These are phyloP conservation scores for Naganishia onofrii DNA, from an alignment of 768 basidiomycete genomes.

Conservation along the genomic window DNA sequence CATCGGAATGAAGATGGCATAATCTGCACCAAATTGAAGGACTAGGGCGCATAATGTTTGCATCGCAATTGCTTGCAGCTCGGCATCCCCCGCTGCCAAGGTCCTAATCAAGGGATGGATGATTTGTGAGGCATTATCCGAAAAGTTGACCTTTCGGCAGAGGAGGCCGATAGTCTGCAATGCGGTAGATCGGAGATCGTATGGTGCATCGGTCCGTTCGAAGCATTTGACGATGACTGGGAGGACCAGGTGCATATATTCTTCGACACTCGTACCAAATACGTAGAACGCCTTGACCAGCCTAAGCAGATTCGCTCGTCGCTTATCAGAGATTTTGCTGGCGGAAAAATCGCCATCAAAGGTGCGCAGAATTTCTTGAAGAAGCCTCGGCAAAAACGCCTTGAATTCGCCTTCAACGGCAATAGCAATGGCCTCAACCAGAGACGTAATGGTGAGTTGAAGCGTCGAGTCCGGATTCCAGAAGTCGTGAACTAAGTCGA, in stretches of 20 bases:
- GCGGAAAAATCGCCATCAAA: slow-evolving; percentile 50
- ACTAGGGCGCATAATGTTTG: slow-evolving; percentile 89
- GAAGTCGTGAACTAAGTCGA: slow-evolving; percentile 78
- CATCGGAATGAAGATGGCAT: slow-evolving; percentile 95
- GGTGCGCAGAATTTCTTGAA: slow-evolving; percentile 81
- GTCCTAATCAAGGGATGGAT: slow-evolving; percentile 92
- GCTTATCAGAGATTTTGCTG: slow-evolving; percentile 60
- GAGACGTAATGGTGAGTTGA: slow-evolving; percentile 84
- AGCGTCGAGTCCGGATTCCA: slow-evolving; percentile 73
- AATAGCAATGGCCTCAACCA: slow-evolving; percentile 87
- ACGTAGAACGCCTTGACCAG: slow-evolving; percentile 92
- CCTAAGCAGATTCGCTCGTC: slow-evolving; percentile 64
- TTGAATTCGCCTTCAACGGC: slow-evolving; percentile 96
- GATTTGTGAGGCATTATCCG: slow-evolving; percentile 93
- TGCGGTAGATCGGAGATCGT: slow-evolving; percentile 76
- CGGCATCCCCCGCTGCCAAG: slow-evolving; percentile 63
- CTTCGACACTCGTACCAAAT: slow-evolving; percentile 94
- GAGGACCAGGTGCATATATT: slow-evolving; percentile 93
- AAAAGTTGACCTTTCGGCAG: slow-evolving; percentile 90
- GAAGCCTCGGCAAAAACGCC: slow-evolving; percentile 83
- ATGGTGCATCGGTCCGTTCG: slow-evolving; percentile 73
- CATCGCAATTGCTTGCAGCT: slow-evolving; percentile 80
- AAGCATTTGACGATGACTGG: slow-evolving; percentile 90
- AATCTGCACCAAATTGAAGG: slow-evolving; percentile 90
- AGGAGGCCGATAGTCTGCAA: slow-evolving; percentile 87